A percentile compares a stretch with the other conserved stretches of the same genome.
These are phyloP conservation scores for Raphanus hybrid DNA, from an alignment of 441 rosid species.

Conservation along the genomic window DNA sequence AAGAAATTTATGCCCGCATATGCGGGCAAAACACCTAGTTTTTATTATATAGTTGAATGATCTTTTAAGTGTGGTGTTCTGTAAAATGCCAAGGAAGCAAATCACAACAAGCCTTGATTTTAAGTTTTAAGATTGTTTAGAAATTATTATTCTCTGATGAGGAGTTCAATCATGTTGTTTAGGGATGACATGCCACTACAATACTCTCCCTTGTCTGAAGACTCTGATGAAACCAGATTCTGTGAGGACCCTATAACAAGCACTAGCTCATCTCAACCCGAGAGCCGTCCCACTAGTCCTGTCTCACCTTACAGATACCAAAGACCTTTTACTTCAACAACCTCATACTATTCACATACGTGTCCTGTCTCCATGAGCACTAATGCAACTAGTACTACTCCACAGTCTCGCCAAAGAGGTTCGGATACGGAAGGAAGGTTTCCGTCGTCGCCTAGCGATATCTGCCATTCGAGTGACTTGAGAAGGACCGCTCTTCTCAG, in stretches of 20 bases:
- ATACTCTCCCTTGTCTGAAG: constrained; percentile 98
- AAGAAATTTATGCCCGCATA: too few relatives aligned
- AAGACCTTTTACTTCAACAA: constrained; percentile 55
- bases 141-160: constrained; percentile 10
- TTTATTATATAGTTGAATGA: not conserved
- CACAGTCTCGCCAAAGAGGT: constrained; percentile 74
- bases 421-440: constrained; percentile 92
- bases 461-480: constrained; percentile 92
- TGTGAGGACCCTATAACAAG: constrained; percentile 55
- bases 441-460: constrained; percentile 97
- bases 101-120: not conserved
- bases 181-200: constrained; percentile 90
- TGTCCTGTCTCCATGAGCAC: constrained; percentile 15
- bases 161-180: constrained; percentile 15
- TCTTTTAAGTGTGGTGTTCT: not conserved
- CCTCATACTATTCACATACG: constrained; percentile 38
- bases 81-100: not conserved
- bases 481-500: constrained; percentile 89
- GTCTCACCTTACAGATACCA: constrained; percentile 81
- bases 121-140: not conserved
- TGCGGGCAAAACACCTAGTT: too few relatives aligned
- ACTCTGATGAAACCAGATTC: constrained; percentile 75
- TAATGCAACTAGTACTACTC: constrained; percentile 37
- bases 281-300: constrained; percentile 81
- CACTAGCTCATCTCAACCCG: constrained; percentile 65